These are phyloP conservation scores for Tricholomella constricta DNA, from an alignment of 768 basidiomycete species.

Conservation along the genomic window DNA sequence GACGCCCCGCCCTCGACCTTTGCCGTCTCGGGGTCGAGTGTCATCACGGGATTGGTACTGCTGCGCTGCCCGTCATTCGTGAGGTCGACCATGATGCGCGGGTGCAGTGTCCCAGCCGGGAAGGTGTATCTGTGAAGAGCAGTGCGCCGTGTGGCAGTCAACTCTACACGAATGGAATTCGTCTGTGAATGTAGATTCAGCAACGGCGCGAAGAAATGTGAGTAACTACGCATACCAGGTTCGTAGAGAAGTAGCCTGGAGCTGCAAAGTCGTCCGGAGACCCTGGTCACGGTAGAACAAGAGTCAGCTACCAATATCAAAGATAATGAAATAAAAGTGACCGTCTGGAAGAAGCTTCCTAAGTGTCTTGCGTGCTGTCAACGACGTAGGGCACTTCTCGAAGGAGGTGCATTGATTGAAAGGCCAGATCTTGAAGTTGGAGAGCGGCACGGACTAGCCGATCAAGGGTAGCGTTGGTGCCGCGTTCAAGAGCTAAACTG, in stretches of 20 bases:
- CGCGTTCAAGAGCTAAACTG: no score
- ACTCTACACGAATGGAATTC: slow-evolving; percentile 56
- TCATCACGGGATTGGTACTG: slow-evolving; percentile 48
- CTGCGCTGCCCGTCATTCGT: slow-evolving; percentile 63
- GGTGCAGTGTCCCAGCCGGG: slow-evolving; percentile 45
- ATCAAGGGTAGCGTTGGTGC: no score
- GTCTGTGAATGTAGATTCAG: slow-evolving; percentile 34
- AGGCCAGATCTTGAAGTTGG: slow-evolving; percentile 65
- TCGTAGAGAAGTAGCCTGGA: slow-evolving; percentile 67
- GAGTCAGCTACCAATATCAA: no score
- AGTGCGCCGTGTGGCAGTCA: slow-evolving; percentile 59
- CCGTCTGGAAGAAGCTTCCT: slow-evolving; percentile 54
- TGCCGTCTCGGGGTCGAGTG: slow-evolving; percentile 48
- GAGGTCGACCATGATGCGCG: slow-evolving; percentile 60
- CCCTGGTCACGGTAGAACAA: no score
- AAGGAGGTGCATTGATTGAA: slow-evolving; percentile 52
- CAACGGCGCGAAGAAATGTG: neutral
- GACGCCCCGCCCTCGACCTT: slow-evolving; percentile 48
- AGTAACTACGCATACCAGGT: slow-evolving; percentile 39
- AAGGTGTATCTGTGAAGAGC: slow-evolving; percentile 64
- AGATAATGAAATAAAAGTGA: slow-evolving; percentile 22
- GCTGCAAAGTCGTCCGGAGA: slow-evolving; percentile 61
- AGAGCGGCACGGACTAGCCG: slow-evolving; percentile 58
- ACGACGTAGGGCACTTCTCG: slow-evolving; percentile 51
- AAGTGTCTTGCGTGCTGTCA: slow-evolving; percentile 45